A percentile compares a stretch with the other conserved stretches of the same genome.
These are phyloP conservation scores for Nicotiana tabacum DNA, from an alignment of 257 asterid genomes.

Conservation along the genomic window DNA sequence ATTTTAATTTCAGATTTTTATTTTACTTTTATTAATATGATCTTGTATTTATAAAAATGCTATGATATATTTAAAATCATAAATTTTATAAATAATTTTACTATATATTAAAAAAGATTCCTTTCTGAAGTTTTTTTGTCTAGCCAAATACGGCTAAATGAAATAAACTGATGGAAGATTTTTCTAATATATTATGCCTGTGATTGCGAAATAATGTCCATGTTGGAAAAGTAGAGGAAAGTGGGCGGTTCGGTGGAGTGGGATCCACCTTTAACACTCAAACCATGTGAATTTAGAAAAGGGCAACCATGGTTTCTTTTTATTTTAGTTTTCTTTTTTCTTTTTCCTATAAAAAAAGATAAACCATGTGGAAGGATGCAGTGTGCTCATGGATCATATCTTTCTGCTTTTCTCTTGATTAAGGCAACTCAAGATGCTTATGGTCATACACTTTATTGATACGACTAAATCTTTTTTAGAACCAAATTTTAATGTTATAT, in stretches of 20 bases:
- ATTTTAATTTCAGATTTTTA: too few species aligned
- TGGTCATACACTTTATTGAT: neutral
- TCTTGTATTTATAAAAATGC: too few species aligned
- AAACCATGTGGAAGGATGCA: slow-evolving; percentile 17
- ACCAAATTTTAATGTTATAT: too few species aligned
- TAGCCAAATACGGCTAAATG: neutral
- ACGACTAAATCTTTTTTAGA: too few species aligned
- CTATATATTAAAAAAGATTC: too few species aligned
- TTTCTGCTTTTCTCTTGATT: slow-evolving; percentile 11
- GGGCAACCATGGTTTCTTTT: neutral
- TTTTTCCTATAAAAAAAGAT: neutral
- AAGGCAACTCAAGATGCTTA: slow-evolving; percentile 13
- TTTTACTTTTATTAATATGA: too few species aligned
- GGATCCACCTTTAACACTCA: slow-evolving; percentile 22
- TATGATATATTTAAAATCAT: too few species aligned
- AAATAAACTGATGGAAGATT: neutral
- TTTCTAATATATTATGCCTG: neutral
- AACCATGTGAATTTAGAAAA: slow-evolving; percentile 2
- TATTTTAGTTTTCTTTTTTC: too few species aligned
- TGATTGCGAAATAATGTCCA: neutral
- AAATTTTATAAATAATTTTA: too few species aligned
- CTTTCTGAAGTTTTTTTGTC: neutral
- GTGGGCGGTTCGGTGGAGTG: neutral
- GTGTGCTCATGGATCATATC: neutral
- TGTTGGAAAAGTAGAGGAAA: neutral